A percentile compares a stretch with the other conserved stretches of the same genome.
Conservation (phyloP, 306 rosid species). For the Spatholobus suberectus region DNA sequence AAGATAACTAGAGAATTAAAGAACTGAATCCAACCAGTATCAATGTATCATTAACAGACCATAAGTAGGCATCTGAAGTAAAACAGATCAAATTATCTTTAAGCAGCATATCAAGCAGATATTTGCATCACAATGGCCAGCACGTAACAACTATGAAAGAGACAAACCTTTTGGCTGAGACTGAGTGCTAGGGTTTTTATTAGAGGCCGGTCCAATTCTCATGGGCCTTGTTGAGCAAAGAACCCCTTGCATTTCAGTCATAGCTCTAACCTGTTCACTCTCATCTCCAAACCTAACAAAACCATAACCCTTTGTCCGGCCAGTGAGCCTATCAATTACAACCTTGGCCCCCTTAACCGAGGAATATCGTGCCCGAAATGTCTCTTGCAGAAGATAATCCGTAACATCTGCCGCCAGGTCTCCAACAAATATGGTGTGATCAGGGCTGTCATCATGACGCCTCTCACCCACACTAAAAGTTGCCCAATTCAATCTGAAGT, state of each 20-base stretch:
- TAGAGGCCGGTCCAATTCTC: slow-evolving; percentile 96
- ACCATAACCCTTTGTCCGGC: slow-evolving; percentile 95
- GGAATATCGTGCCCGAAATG: slow-evolving; percentile 62
- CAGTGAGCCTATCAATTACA: slow-evolving; percentile 92
- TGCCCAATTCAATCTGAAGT: slow-evolving; percentile 95
- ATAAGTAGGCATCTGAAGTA: neutral
- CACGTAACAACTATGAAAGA: neutral
- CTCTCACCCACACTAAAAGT: slow-evolving; percentile 81
- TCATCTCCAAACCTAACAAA: slow-evolving; percentile 93
- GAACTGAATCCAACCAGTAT: slow-evolving; percentile 5
- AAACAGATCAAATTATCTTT: neutral
- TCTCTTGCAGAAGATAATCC: slow-evolving; percentile 72
- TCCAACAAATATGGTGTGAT: slow-evolving; percentile 88
- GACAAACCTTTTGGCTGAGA: slow-evolving; percentile 85
- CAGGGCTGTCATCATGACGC: slow-evolving; percentile 86
- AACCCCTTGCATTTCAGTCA: slow-evolving; percentile 98
- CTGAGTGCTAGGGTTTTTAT: slow-evolving; percentile 82
- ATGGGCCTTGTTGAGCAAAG: slow-evolving; percentile 90
- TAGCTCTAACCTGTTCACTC: slow-evolving; percentile 80
- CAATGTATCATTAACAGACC: neutral
- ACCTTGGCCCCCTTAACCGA: slow-evolving; percentile 91
- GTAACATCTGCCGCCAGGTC: slow-evolving; percentile 95
- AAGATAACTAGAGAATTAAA: slow-evolving; percentile 8
- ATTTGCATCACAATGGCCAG: neutral
- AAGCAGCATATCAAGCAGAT: slow-evolving; percentile 5